Evolutionary conservation across 1,284 basidiomycete genomes (phyloP).

Genomic region (Hypsizygus ulmarius): DNA sequence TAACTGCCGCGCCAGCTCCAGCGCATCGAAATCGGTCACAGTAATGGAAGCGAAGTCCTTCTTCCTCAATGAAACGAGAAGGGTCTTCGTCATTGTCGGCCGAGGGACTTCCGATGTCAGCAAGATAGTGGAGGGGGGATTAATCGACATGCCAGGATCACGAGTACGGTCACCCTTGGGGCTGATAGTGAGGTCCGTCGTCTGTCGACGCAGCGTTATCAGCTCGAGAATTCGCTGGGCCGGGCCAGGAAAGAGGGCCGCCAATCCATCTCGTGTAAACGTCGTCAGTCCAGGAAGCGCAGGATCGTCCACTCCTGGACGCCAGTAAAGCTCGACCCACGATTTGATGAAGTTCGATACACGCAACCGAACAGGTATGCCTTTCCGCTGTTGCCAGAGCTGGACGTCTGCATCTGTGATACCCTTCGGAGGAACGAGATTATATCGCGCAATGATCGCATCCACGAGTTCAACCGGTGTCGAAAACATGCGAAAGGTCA

Average conservation of each 20-base stretch:
- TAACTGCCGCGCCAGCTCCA: conserved; percentile 92
- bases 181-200: conserved; percentile 43
- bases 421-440: conserved; percentile 62
- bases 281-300: conserved; percentile 58
- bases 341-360: conserved; percentile 90
- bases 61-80: conserved; percentile 62
- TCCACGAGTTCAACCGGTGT: conserved; percentile 76
- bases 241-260: conserved; percentile 62
- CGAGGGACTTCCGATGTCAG: conserved; percentile 65
- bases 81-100: conserved; percentile 81
- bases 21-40: conserved; percentile 89
- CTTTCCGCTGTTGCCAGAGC: conserved; percentile 84
- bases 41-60: conserved; percentile 59
- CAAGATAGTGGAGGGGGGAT: conserved; percentile 49
- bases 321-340: conserved; percentile 94
- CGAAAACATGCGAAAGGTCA: conserved; percentile 94
- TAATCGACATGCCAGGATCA: conserved; percentile 68
- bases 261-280: conserved; percentile 65
- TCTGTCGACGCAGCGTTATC: conserved; percentile 52
- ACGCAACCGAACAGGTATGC: conserved; percentile 84
- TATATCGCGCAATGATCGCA: conserved; percentile 79
- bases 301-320: conserved; percentile 59
- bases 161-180: conserved; percentile 60
- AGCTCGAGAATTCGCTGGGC: conserved; percentile 75
- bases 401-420: conserved; percentile 62